Conservation (phyloP, 108 stramenopile species). For the Bacterosira constricta region DNA sequence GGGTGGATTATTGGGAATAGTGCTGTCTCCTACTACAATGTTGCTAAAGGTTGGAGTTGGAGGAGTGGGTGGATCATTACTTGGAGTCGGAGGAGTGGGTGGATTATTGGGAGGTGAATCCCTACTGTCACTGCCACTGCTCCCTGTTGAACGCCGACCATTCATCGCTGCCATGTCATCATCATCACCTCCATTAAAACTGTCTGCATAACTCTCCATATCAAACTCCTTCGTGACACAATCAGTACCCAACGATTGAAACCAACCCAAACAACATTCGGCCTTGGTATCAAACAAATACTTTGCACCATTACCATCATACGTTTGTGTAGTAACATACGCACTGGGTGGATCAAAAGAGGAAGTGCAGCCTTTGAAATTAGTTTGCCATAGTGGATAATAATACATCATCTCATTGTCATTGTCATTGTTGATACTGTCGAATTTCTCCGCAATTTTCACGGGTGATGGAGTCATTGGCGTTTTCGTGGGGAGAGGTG, state of each 20-base stretch:
- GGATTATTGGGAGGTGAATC: background rate
- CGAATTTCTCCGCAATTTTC: background rate
- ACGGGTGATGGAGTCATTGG: background rate
- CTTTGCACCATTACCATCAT: background rate
- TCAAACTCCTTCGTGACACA: background rate
- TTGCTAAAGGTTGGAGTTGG: no score
- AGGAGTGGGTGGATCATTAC: background rate
- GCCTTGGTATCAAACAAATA: background rate
- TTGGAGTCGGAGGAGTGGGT: background rate
- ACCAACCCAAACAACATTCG: conserved; percentile 9
- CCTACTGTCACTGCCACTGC: background rate
- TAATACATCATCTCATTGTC: background rate
- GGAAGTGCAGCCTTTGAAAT: conserved; percentile 10
- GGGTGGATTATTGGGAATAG: background rate
- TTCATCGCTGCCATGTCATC: background rate
- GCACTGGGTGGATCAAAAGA: background rate
- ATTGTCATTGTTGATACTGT: background rate
- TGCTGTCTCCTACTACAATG: no score
- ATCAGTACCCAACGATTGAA: conserved; percentile 1
- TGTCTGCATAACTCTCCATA: no score
- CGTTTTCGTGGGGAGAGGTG: background rate
- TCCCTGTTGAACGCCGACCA: no score
- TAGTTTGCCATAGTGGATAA: conserved; percentile 12
- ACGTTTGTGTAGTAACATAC: background rate
- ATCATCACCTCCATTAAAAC: no score